Percentiles rank a stretch among this genome's conserved stretches.
These are phyloP conservation scores for Fonsecaea erecta DNA, from an alignment of 2,329 filamentous ascomycete genomes.

Conservation along the genomic window DNA sequence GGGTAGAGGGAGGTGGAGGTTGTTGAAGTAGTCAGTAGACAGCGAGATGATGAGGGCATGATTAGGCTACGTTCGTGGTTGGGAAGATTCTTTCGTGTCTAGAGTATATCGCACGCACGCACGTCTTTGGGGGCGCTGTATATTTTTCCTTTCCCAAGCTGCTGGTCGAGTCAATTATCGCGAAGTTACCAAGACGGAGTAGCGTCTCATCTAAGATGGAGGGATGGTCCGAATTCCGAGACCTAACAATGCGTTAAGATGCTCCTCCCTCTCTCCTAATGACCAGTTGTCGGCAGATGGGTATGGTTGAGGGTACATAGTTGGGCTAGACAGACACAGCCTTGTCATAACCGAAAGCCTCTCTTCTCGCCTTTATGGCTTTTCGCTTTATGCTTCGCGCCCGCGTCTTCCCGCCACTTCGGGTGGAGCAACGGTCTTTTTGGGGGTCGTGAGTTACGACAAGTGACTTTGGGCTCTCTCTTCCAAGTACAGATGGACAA, in stretches of 20 bases:
- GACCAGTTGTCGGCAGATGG: no score
- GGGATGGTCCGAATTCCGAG: no score
- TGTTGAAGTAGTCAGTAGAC: constrained; percentile 11
- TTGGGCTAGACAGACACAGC: not conserved
- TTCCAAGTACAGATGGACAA: not conserved
- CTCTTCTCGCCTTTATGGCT: constrained; percentile 5
- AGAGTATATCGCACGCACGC: not conserved
- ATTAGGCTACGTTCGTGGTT: not conserved
- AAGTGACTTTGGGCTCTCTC: not conserved
- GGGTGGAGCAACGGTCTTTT: not conserved
- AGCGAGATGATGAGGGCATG: not conserved
- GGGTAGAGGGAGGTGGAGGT: constrained; percentile 8
- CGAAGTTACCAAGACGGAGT: no score
- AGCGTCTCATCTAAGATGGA: no score
- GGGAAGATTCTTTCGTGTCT: not conserved
- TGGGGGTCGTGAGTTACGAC: not conserved
- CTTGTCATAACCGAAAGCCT: not conserved
- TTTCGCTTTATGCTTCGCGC: not conserved
- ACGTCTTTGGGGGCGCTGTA: no score
- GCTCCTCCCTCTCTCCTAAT: no score
- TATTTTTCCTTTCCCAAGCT: no score
- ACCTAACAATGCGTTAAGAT: no score
- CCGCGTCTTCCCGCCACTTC: not conserved
- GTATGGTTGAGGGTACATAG: not conserved
- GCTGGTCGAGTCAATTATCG: no score